phyloP scores from a whole-genome alignment of 2,329 filamentous ascomycete species.

The Cercospora berteroae region DNA sequence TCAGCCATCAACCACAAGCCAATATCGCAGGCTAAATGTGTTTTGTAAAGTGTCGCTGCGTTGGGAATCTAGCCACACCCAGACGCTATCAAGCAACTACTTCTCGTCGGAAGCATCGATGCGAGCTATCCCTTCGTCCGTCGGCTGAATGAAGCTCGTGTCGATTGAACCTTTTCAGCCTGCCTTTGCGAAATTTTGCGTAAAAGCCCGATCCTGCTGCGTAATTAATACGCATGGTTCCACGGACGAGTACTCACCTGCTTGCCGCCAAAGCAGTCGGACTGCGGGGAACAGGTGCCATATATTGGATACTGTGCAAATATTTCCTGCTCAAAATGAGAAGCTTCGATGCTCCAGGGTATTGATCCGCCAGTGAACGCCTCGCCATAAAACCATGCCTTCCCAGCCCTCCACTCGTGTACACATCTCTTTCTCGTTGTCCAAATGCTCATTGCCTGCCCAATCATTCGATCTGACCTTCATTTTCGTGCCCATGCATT shows the following conservation, averaged over 20 bases:
- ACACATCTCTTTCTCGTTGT: neutral
- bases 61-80: neutral
- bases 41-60: neutral
- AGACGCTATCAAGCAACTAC: neutral
- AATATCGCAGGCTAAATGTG: neutral
- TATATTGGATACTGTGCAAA: neutral
- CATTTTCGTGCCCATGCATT: neutral
- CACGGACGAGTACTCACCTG: neutral
- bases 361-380: conserved; percentile 7
- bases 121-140: neutral
- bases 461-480: neutral
- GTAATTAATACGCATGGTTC: neutral
- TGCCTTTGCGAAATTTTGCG: neutral
- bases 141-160: neutral
- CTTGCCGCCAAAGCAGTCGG: neutral
- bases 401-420: neutral
- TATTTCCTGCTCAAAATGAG: conserved; percentile 2
- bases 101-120: neutral
- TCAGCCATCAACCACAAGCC: neutral
- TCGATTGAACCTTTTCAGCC: neutral
- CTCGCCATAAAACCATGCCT: conserved; percentile 4
- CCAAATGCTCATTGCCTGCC: neutral
- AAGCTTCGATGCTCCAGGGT: neutral
- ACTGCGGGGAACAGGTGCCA: neutral
- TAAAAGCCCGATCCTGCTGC: neutral